Conservation (phyloP, 768 basidiomycete species). For the Sistotremastrum niveocremeum region DNA sequence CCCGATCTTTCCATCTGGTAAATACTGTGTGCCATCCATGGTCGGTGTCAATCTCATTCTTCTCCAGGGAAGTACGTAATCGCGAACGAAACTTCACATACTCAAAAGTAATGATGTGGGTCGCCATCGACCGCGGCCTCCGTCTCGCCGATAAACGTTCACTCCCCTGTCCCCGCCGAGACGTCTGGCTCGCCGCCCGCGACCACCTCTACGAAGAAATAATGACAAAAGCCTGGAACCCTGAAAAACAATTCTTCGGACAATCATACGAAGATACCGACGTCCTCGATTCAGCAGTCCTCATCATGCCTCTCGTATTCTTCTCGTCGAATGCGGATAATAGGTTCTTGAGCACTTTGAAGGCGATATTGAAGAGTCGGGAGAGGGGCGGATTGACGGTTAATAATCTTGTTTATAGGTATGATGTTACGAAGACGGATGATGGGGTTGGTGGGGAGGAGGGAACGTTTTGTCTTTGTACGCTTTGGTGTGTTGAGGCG, state of each 20-base stretch:
- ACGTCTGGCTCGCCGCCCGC: constrained; percentile 59
- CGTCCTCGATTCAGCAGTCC: constrained; percentile 72
- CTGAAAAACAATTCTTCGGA: constrained; percentile 51
- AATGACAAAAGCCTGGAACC: constrained; percentile 80
- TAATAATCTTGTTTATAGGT: constrained; percentile 81
- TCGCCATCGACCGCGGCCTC: constrained; percentile 83
- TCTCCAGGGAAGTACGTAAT: constrained; percentile 75
- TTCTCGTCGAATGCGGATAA: constrained; percentile 65
- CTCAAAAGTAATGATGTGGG: constrained; percentile 83
- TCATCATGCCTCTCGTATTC: constrained; percentile 90
- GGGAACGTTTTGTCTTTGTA: constrained; percentile 87
- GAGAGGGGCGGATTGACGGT: constrained; percentile 87
- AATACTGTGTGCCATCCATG: constrained; percentile 11
- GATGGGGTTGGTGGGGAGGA: constrained; percentile 96
- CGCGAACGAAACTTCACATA: constrained; percentile 50
- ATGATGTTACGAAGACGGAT: constrained; percentile 72
- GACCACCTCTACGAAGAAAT: constrained; percentile 89
- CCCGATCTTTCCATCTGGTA: constrained; percentile 60
- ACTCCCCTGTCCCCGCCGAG: constrained; percentile 66
- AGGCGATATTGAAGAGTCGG: constrained; percentile 70
- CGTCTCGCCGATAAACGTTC: constrained; percentile 92
- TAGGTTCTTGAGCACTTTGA: constrained; percentile 73
- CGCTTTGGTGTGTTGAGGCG: constrained; percentile 79
- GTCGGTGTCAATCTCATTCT: constrained; percentile 4
- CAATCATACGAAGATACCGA: constrained; percentile 85